These are phyloP conservation scores for Myxozyma sirexii DNA, from an alignment of 805 yeast species.

Conservation along the genomic window DNA sequence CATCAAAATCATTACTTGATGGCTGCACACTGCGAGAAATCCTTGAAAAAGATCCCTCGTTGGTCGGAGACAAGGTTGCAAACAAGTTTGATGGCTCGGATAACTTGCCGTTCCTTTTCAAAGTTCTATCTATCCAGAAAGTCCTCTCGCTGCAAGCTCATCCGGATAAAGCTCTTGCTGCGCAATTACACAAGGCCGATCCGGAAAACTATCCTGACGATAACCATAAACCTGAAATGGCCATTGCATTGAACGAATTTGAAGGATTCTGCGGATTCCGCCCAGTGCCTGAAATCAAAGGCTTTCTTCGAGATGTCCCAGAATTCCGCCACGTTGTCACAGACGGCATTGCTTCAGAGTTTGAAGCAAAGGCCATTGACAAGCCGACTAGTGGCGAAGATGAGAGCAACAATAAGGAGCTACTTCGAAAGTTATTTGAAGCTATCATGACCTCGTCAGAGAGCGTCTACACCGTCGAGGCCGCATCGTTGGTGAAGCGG, in stretches of 20 bases:
- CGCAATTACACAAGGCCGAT: constrained; percentile 72
- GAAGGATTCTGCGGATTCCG: constrained; percentile 99
- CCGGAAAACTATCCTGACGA: constrained; percentile 93
- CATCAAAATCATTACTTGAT: constrained; percentile 61
- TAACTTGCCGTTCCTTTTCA: constrained; percentile 89
- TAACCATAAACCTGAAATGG: constrained; percentile 99
- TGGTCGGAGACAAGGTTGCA: constrained; percentile 61
- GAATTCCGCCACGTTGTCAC: constrained; percentile 77
- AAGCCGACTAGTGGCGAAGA: constrained; percentile 48
- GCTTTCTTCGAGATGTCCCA: constrained; percentile 69
- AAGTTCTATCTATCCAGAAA: constrained; percentile 88
- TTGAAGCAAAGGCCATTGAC: constrained; percentile 16
- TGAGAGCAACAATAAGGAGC: constrained; percentile 60
- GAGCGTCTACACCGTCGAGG: constrained; percentile 54
- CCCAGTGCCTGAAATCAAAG: constrained; percentile 77
- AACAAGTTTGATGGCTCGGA: constrained; percentile 58
- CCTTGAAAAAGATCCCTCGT: constrained; percentile 59
- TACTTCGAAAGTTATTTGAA: constrained; percentile 75
- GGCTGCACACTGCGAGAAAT: constrained; percentile 68
- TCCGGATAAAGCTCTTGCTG: constrained; percentile 87
- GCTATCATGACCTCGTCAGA: constrained; percentile 84
- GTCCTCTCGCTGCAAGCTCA: constrained; percentile 97
- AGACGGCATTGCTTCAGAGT: constrained; percentile 52
- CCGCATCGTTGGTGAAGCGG: constrained; percentile 66
- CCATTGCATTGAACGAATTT: constrained; percentile 91